These are phyloP conservation scores for Cucumis melo DNA, from an alignment of 306 rosid species.

Conservation along the genomic window DNA sequence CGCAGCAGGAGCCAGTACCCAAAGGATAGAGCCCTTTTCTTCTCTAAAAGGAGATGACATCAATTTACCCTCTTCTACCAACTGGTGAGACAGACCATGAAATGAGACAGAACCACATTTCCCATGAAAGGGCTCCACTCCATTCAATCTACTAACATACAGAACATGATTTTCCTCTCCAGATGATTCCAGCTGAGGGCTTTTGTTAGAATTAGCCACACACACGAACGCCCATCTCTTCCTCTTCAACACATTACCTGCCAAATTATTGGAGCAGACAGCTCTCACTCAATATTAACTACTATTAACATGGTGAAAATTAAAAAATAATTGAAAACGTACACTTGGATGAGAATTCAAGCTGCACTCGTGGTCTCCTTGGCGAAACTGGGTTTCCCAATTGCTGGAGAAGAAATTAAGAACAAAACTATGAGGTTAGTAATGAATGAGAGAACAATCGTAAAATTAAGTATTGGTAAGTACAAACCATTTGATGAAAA, in stretches of 20 bases:
- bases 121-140: conserved; percentile 67
- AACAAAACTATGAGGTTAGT: background rate
- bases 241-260: conserved; percentile 17
- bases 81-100: conserved; percentile 55
- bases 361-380: conserved; percentile 10
- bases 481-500: conserved; percentile 6
- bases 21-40: conserved; percentile 50
- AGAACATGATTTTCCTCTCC: conserved; percentile 17
- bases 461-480: background rate
- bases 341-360: conserved; percentile 22
- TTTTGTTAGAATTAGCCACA: conserved; percentile 34
- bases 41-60: conserved; percentile 59
- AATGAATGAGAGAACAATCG: background rate
- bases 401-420: conserved; percentile 8
- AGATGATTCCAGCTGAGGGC: conserved; percentile 30
- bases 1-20: conserved; percentile 66
- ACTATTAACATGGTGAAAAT: background rate
- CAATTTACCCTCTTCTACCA: conserved; percentile 56
- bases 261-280: background rate
- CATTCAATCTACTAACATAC: conserved; percentile 17
- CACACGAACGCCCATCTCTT: conserved; percentile 20
- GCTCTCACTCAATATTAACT: background rate
- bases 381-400: conserved; percentile 1
- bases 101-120: conserved; percentile 82
- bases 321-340: background rate